Conservation (phyloP, 2,329 filamentous ascomycete genomes). For the Penicillium thymicola region DNA sequence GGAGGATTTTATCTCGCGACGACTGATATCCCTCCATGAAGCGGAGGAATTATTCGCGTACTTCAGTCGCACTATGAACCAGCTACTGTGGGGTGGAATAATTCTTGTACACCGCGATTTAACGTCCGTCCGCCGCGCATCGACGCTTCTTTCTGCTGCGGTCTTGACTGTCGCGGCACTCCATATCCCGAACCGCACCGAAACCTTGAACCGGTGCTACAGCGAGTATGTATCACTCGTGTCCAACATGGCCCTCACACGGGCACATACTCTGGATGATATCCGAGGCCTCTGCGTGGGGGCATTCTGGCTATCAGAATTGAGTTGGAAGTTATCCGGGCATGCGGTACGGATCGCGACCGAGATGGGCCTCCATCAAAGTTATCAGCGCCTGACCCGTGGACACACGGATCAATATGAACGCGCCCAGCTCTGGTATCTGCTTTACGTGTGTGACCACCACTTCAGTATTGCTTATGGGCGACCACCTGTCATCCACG, state of each 20-base stretch:
- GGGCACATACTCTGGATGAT: constrained; percentile 57
- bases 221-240: constrained; percentile 57
- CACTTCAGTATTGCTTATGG: constrained; percentile 63
- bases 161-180: constrained; percentile 58
- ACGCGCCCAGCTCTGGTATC: constrained; percentile 59
- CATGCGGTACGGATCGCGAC: constrained; percentile 58
- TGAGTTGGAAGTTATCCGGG: constrained; percentile 61
- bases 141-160: constrained; percentile 54
- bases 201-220: constrained; percentile 54
- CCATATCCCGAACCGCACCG: constrained; percentile 54
- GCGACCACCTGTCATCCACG: constrained; percentile 56
- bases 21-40: constrained; percentile 46
- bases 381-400: constrained; percentile 49
- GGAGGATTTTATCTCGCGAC: constrained; percentile 52
- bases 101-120: constrained; percentile 51
- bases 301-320: constrained; percentile 61
- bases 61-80: constrained; percentile 52
- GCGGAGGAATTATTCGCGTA: constrained; percentile 52
- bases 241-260: constrained; percentile 56
- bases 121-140: constrained; percentile 53
- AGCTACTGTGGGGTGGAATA: constrained; percentile 52
- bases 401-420: constrained; percentile 52
- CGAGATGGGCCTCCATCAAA: constrained; percentile 56
- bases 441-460: constrained; percentile 64
- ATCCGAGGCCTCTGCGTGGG: constrained; percentile 59